Evolutionary conservation across 768 basidiomycete genomes (phyloP), one percentile per base, ranked within the genome.

Genomic region (Podaxis carcinomalis): DNA sequence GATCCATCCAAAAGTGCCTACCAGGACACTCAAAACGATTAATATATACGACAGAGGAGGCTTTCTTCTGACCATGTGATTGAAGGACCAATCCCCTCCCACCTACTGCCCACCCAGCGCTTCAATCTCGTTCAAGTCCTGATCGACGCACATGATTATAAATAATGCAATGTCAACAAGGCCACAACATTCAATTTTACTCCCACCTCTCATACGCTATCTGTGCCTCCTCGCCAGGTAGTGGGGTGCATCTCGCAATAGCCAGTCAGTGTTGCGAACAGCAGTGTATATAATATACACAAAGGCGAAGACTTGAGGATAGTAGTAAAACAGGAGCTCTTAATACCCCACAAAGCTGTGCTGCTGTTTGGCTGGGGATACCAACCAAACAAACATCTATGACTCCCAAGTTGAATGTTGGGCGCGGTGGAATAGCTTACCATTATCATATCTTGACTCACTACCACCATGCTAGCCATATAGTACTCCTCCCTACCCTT

Each of bases 401-500:
- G 35, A 21, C 19, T 39, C 28, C 47, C 47, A 37, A 32, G 42
- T 36, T 37, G 35, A 40, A 40, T 59, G 35, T 32, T 27, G 28
- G 14, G 19, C 10, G 5, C 42, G 21, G 5, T 6, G 40, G 2
- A 42, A 14, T 6, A 7, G 32, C 7, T 32, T 32, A 32, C 13
- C 3, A 35, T 28, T 13, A 21, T 44, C 42, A 44, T n/a, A 44
- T 10, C 51, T 53, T 60, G 59, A 60, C 59, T 54, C 59, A 53
- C 13, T 46, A 52, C 51, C 51, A 54, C 59, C 59, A 60, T 60
- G 59, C 27, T 53, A 42, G 11, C 40, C 21, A 42, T 42, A 21
- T 60, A 60, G 51, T 44, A 60, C 36, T 21, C 25, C 28, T 21
- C 39, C 59, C 36, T 44, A 53, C 19, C 2, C 32, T 13, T 11